phyloP scores from a whole-genome alignment of 2,329 filamentous ascomycete species.

The Aspergillus japonicus region DNA sequence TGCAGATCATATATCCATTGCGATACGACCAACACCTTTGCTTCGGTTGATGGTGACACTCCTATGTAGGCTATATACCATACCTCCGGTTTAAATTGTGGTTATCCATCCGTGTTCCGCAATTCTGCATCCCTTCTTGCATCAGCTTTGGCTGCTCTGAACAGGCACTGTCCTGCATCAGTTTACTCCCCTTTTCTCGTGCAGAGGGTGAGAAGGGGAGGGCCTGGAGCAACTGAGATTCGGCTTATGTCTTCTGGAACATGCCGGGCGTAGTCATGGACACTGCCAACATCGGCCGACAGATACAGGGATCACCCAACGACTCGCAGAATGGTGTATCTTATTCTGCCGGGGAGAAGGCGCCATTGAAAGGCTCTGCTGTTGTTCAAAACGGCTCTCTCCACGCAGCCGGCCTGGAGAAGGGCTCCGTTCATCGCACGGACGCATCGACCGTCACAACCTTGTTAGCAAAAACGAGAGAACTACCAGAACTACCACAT shows the following conservation, averaged over 20 bases:
- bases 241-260: constrained; percentile 23
- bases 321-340: constrained; percentile 28
- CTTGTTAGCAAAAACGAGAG: constrained; percentile 3
- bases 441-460: constrained; percentile 3
- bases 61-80: not conserved
- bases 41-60: not conserved
- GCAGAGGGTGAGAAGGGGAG: constrained; percentile 33
- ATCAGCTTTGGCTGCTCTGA: constrained; percentile 20
- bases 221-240: constrained; percentile 17
- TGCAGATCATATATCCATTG: not conserved
- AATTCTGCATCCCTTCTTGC: constrained; percentile 26
- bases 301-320: constrained; percentile 23
- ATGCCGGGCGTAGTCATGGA: constrained; percentile 48
- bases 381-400: constrained; percentile 25
- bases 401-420: constrained; percentile 30
- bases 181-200: constrained; percentile 27
- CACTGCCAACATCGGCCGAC: constrained; percentile 31
- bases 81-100: not conserved
- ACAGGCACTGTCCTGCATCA: constrained; percentile 16
- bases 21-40: not conserved
- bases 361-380: constrained; percentile 17
- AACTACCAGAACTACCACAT: constrained; percentile 59
- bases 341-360: constrained; percentile 13
- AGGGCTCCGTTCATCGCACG: constrained; percentile 13
- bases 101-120: not conserved